Evolutionary conservation across 331 rosid genomes (phyloP).

Genomic region (Malus hybrid): DNA sequence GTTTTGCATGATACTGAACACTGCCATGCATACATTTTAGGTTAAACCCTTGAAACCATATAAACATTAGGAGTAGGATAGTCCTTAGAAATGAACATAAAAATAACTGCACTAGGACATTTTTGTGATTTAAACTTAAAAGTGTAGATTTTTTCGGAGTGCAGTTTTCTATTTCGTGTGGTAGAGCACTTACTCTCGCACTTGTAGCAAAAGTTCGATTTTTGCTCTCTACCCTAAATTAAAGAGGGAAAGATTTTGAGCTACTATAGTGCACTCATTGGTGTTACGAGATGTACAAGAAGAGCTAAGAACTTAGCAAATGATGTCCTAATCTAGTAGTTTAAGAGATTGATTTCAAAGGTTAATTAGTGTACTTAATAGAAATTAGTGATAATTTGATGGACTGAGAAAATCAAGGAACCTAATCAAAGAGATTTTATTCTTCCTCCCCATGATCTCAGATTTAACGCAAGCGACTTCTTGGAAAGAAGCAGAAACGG

Average conservation of each 20-base stretch:
- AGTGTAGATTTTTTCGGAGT: neutral
- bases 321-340: too few species aligned
- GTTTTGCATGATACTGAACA: neutral
- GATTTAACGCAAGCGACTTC: slow-evolving; percentile 73
- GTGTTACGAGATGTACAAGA: too few species aligned
- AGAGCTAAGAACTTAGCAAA: too few species aligned
- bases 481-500: slow-evolving; percentile 67
- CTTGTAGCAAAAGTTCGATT: neutral
- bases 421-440: neutral
- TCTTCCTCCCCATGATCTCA: slow-evolving; percentile 13
- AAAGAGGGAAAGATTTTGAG: neutral
- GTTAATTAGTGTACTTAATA: too few species aligned
- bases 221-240: neutral
- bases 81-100: neutral
- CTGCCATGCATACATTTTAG: neutral
- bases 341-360: too few species aligned
- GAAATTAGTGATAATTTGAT: too few species aligned
- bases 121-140: too few species aligned
- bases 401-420: too few species aligned
- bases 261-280: too few species aligned
- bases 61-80: neutral
- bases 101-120: neutral
- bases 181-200: neutral
- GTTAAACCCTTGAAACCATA: neutral
- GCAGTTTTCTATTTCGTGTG: neutral